Percentiles rank a stretch among this genome's conserved stretches.
Conservation (phyloP, 495 filamentous ascomycete genomes). For the Talaromyces stipitatus region DNA sequence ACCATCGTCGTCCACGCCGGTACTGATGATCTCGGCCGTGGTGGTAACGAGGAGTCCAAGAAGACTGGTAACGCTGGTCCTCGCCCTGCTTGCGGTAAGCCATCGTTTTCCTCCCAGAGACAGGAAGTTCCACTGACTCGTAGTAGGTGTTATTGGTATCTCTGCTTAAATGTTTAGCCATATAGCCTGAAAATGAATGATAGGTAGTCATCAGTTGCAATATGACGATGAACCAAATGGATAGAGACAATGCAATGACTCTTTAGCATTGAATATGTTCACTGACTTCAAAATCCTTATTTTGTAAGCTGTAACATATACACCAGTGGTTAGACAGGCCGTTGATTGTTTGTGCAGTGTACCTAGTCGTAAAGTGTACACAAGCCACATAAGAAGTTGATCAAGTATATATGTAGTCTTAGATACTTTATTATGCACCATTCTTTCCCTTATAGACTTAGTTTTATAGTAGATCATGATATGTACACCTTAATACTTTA, state of each 20-base stretch:
- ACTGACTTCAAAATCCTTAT: background rate
- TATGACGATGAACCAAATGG: background rate
- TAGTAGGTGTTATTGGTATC: slow-evolving; percentile 82
- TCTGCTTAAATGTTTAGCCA: slow-evolving; percentile 35
- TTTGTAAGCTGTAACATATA: no score
- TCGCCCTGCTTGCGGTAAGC: slow-evolving; percentile 87
- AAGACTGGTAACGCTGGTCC: slow-evolving; percentile 94
- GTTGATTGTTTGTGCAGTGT: background rate
- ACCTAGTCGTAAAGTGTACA: background rate
- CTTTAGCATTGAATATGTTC: background rate
- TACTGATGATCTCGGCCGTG: slow-evolving; percentile 91
- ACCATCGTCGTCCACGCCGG: slow-evolving; percentile 92
- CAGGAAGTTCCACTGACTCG: background rate
- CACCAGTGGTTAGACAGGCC: background rate
- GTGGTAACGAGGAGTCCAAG: slow-evolving; percentile 82
- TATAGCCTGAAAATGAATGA: background rate
- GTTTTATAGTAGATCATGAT: no score
- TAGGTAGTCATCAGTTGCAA: background rate
- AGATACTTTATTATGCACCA: background rate
- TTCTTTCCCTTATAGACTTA: background rate
- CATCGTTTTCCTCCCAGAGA: background rate
- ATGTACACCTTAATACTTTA: no score
- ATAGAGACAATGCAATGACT: background rate
- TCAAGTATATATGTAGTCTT: background rate
- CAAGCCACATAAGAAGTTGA: background rate